Percentiles rank a stretch among this genome's conserved stretches.
These are phyloP conservation scores for Talaromyces sp. DNA, from an alignment of 2,329 filamentous ascomycete species.

Conservation along the genomic window DNA sequence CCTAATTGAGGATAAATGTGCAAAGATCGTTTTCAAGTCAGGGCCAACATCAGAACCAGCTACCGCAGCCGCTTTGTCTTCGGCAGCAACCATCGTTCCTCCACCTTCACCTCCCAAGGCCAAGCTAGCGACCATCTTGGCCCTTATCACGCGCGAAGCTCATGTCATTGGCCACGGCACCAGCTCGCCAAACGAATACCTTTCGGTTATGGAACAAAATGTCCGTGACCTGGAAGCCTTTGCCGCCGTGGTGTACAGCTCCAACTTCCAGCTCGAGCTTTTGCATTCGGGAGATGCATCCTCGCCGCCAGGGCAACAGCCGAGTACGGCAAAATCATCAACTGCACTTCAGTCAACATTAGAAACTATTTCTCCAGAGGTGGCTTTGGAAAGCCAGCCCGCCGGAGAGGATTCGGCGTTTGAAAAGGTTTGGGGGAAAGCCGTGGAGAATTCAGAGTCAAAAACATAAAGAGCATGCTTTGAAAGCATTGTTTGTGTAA, in stretches of 20 bases:
- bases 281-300: constrained; percentile 18
- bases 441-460: constrained; percentile 18
- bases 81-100: constrained; percentile 38
- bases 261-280: constrained; percentile 39
- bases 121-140: constrained; percentile 84
- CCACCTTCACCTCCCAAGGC: constrained; percentile 46
- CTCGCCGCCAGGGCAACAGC: not conserved
- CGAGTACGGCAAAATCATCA: constrained; percentile 13
- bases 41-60: constrained; percentile 30
- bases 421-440: constrained; percentile 35
- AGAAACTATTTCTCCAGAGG: constrained; percentile 12
- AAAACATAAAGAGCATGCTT: not conserved
- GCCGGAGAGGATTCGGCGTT: constrained; percentile 23
- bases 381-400: not conserved
- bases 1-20: constrained; percentile 77
- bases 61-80: constrained; percentile 43
- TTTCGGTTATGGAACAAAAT: constrained; percentile 40
- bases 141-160: constrained; percentile 84
- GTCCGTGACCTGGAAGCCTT: constrained; percentile 47
- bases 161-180: constrained; percentile 76
- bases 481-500: not conserved
- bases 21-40: constrained; percentile 69
- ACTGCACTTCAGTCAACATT: constrained; percentile 9
- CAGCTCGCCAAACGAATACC: constrained; percentile 42
- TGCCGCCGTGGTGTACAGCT: constrained; percentile 47